Percentiles rank a stretch among this genome's conserved stretches.
phyloP scores from a whole-genome alignment of 768 basidiomycete species.

The Leccinum obscurum region DNA sequence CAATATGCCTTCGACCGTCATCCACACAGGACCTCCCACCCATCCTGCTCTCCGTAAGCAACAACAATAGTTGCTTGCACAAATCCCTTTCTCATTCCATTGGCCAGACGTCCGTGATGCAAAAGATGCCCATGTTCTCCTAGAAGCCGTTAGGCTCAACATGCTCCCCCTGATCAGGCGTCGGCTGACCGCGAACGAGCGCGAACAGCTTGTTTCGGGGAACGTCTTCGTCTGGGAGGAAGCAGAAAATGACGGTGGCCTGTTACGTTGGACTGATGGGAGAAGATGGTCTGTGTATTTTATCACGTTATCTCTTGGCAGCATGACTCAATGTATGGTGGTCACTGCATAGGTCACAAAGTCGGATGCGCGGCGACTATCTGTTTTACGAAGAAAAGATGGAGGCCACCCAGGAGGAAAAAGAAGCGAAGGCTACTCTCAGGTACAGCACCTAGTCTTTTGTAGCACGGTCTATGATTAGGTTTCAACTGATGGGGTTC shows the following conservation, averaged over 20 bases:
- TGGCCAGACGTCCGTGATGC: conserved; percentile 71
- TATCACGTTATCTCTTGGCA: background rate
- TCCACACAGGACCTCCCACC: conserved; percentile 28
- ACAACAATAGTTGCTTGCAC: conserved; percentile 20
- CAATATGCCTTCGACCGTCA: conserved; percentile 17
- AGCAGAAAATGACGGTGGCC: conserved; percentile 67
- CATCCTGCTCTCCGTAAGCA: conserved; percentile 34
- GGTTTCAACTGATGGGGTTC: conserved; percentile 1
- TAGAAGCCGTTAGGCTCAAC: conserved; percentile 74
- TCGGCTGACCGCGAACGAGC: conserved; percentile 65
- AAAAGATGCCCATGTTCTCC: conserved; percentile 72
- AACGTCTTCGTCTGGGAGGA: conserved; percentile 89
- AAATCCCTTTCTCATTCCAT: conserved; percentile 1
- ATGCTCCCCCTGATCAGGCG: conserved; percentile 71
- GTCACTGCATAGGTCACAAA: conserved; percentile 65
- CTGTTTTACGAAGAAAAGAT: conserved; percentile 85
- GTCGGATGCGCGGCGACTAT: conserved; percentile 81
- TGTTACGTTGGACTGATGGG: conserved; percentile 79
- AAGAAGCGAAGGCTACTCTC: conserved; percentile 76
- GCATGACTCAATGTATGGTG: conserved; percentile 4
- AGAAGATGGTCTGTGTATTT: conserved; percentile 58
- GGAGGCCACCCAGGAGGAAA: conserved; percentile 76
- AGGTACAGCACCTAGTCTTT: conserved; percentile 42
- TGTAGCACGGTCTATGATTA: conserved; percentile 1
- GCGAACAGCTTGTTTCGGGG: conserved; percentile 68